Evolutionary conservation across 78 protist species (phyloP).

Genomic region (Emiliania huxleyi): DNA sequence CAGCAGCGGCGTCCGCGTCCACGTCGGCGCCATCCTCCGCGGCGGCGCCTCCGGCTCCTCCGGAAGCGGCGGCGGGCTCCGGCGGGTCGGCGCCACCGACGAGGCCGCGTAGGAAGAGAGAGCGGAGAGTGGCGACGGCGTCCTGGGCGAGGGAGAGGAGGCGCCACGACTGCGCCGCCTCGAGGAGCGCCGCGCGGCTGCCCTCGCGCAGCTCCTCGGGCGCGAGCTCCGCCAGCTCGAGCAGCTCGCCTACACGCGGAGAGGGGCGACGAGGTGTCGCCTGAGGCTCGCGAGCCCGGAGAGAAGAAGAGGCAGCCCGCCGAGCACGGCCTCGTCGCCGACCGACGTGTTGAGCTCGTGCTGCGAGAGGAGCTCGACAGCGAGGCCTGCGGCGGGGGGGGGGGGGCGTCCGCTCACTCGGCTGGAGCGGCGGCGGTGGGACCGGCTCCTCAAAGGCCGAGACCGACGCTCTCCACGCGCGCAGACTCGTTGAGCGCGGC

Average conservation of each 20-base stretch:
- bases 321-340: neutral
- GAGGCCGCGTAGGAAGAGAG: neutral
- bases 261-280: no score
- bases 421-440: no score
- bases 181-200: neutral
- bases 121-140: neutral
- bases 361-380: neutral
- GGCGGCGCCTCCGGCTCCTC: no score
- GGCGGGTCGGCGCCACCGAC: neutral
- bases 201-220: neutral
- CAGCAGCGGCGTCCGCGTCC: neutral
- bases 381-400: no score
- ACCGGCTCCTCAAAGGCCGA: no score
- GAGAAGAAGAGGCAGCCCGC: no score
- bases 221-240: neutral
- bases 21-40: neutral
- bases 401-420: no score
- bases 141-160: neutral
- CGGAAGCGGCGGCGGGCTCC: no score
- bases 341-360: neutral
- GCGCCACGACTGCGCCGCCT: neutral
- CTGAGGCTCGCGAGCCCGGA: no score
- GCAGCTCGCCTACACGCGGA: neutral
- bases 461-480: neutral
- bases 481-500: neutral